These are phyloP conservation scores for Neurospora sp. DNA, from an alignment of 495 filamentous ascomycete genomes.

Conservation along the genomic window DNA sequence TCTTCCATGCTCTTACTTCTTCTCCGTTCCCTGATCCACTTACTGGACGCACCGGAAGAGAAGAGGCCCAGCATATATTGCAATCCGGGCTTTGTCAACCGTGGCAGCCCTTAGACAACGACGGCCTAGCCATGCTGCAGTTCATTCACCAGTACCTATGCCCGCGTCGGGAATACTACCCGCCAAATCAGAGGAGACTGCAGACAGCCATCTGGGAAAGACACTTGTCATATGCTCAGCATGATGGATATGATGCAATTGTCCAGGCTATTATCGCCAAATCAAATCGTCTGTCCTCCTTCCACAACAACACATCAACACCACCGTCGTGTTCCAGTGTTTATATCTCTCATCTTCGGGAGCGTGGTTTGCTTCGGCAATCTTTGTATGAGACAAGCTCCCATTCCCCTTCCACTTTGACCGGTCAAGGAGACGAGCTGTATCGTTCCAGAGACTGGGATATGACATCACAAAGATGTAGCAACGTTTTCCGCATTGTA, in stretches of 20 bases:
- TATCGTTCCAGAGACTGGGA: not conserved
- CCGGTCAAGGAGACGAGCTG: not conserved
- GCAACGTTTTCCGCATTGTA: not conserved
- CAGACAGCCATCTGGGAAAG: slow-evolving; percentile 1
- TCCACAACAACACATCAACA: not conserved
- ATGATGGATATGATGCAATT: slow-evolving; percentile 2
- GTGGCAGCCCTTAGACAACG: not conserved
- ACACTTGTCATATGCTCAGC: not conserved
- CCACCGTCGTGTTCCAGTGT: not conserved
- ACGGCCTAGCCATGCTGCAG: not conserved
- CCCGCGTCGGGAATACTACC: slow-evolving; percentile 1
- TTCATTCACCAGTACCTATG: not conserved
- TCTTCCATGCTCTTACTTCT: slow-evolving; percentile 1
- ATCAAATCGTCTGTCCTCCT: not conserved
- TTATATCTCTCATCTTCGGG: not conserved
- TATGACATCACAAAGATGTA: not conserved
- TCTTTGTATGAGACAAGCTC: not conserved
- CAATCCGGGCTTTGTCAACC: not conserved
- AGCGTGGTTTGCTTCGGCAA: not conserved
- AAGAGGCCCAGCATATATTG: slow-evolving; percentile 2
- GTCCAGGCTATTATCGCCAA: not conserved
- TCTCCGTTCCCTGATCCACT: slow-evolving; percentile 1
- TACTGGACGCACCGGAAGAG: slow-evolving; percentile 1
- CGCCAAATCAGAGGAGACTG: not conserved
- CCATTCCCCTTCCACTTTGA: not conserved